These are phyloP conservation scores for Teratosphaeriaceae sp. DNA, from an alignment of 2,329 filamentous ascomycete species.

Conservation along the genomic window DNA sequence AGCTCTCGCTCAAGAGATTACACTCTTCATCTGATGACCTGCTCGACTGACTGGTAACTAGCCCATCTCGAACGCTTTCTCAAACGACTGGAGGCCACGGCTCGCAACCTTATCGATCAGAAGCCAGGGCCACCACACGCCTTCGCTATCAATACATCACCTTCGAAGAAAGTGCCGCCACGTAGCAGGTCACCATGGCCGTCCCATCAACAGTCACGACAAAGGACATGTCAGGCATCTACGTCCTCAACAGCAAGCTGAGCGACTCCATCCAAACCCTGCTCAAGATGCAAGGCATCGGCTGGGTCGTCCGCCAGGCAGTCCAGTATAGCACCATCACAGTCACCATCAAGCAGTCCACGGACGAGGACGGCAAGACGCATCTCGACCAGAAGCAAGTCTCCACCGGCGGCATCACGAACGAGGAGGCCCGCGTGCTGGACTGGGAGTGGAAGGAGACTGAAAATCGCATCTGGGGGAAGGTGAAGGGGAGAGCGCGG, in stretches of 20 bases:
- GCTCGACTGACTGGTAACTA: too few species aligned
- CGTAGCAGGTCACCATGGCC: slow-evolving; percentile 63
- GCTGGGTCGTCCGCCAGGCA: slow-evolving; percentile 38
- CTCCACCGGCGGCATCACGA: slow-evolving; percentile 64
- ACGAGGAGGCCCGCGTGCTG: slow-evolving; percentile 50
- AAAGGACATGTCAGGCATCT: slow-evolving; percentile 62
- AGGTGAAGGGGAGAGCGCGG: slow-evolving; percentile 53
- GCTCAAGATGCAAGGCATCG: slow-evolving; percentile 53
- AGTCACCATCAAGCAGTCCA: slow-evolving; percentile 51
- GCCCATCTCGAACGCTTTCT: too few species aligned
- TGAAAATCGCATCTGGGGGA: slow-evolving; percentile 73
- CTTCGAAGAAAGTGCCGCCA: neutral
- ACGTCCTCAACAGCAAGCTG: slow-evolving; percentile 68
- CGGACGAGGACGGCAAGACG: slow-evolving; percentile 34
- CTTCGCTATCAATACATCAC: neutral
- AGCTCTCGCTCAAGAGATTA: too few species aligned
- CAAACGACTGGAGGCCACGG: too few species aligned
- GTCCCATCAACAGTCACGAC: slow-evolving; percentile 61
- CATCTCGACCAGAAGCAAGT: slow-evolving; percentile 53
- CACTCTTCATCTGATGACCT: too few species aligned
- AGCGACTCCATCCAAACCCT: slow-evolving; percentile 63
- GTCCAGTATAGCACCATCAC: slow-evolving; percentile 64
- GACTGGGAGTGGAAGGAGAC: slow-evolving; percentile 59
- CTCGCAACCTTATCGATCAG: too few species aligned
- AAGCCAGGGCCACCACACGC: too few species aligned